phyloP scores from a whole-genome alignment of 768 basidiomycete species.

The Trametes meyenii region DNA sequence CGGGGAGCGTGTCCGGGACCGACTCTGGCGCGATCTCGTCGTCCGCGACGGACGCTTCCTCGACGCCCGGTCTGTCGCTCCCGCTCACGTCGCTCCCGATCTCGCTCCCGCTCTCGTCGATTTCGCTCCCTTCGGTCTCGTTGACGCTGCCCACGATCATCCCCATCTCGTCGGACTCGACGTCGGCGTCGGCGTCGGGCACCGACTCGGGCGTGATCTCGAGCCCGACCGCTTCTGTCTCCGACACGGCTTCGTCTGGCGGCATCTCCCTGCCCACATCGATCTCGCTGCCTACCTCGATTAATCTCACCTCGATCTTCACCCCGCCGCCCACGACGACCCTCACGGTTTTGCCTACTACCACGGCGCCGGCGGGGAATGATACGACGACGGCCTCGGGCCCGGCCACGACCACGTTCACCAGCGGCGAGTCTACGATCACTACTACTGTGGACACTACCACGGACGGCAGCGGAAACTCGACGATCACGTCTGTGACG shows the following conservation, averaged over 20 bases:
- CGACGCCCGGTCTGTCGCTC: slow-evolving; percentile 1
- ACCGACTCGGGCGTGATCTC: not conserved
- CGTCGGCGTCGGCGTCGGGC: not conserved
- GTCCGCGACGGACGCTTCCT: not conserved
- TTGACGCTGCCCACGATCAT: not conserved
- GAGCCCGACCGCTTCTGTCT: not conserved
- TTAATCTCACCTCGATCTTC: slow-evolving; percentile 7
- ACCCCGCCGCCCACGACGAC: not conserved
- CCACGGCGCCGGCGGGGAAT: not conserved
- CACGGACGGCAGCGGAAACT: slow-evolving; percentile 23
- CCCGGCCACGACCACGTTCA: too few relatives aligned
- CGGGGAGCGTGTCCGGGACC: slow-evolving; percentile 9
- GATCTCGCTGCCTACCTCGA: not conserved
- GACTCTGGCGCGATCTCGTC: slow-evolving; percentile 4
- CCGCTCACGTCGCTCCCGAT: slow-evolving; percentile 2
- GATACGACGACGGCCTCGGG: too few relatives aligned
- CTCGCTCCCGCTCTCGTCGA: not conserved
- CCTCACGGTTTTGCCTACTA: not conserved
- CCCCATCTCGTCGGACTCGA: slow-evolving; percentile 26
- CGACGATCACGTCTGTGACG: not conserved
- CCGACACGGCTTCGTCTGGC: not conserved
- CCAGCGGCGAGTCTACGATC: too few relatives aligned
- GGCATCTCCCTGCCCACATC: not conserved
- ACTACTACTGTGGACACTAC: not conserved
- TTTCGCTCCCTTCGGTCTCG: not conserved